Evolutionary conservation across 1,139 yeast genomes (phyloP).

Genomic region (Geotrichum fermentans): DNA sequence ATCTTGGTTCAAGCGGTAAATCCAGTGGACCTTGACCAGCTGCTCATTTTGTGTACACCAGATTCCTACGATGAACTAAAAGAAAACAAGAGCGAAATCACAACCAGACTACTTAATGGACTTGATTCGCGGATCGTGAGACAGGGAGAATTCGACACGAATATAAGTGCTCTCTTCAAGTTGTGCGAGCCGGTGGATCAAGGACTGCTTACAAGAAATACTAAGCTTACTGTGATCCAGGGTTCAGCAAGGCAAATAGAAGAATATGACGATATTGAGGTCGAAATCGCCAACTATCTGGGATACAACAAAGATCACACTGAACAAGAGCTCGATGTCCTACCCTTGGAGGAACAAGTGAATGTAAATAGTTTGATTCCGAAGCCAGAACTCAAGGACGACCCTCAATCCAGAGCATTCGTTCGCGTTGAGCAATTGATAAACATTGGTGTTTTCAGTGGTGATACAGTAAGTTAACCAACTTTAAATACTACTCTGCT

Average conservation of each 20-base stretch:
- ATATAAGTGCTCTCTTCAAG: constrained; percentile 36
- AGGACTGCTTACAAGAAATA: constrained; percentile 46
- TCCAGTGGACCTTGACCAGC: constrained; percentile 23
- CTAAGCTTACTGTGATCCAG: constrained; percentile 53
- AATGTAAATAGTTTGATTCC: constrained; percentile 29
- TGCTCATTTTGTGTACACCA: constrained; percentile 27
- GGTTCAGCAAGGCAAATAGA: constrained; percentile 21
- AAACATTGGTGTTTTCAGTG: constrained; percentile 59
- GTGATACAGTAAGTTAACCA: constrained; percentile 52
- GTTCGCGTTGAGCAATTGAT: constrained; percentile 51
- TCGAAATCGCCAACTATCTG: constrained; percentile 32
- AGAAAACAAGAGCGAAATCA: constrained; percentile 16
- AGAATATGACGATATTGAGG: constrained; percentile 23
- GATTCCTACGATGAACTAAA: constrained; percentile 25
- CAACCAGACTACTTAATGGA: constrained; percentile 14
- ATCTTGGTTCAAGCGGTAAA: constrained; percentile 13
- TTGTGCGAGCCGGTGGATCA: constrained; percentile 72
- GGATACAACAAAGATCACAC: constrained; percentile 17
- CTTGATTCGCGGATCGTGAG: constrained; percentile 27
- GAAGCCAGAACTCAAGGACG: constrained; percentile 34
- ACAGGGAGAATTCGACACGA: constrained; percentile 31
- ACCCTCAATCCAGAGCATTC: constrained; percentile 49
- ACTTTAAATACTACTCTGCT: constrained; percentile 14
- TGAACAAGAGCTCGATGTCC: constrained; percentile 23
- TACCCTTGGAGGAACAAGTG: constrained; percentile 27